Base-by-base conservation (phyloP, 768 basidiomycete genomes). In the Mycena pura region DNA sequence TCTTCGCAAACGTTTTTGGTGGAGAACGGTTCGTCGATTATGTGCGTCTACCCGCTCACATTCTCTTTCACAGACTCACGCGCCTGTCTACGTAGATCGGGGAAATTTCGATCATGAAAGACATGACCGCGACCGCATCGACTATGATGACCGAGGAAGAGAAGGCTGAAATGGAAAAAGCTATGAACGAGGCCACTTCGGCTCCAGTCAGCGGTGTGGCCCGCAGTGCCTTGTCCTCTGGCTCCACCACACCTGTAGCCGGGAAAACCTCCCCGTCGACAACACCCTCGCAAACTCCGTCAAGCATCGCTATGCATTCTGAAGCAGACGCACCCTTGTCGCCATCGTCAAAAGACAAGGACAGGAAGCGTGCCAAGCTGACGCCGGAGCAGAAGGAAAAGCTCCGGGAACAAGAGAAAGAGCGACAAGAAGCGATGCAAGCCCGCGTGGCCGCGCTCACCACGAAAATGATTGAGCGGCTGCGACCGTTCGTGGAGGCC, bases 1-100 rank as follows among this genome's bases (percentile, higher is more conserved):
- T 99, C 82, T 99, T 99, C 71, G 91, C 93, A 19, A 90, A 92
- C 69, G 92, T 99, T 15, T 99, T 99, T 72, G 95, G 95, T 51
- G 96, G 97, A 22, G 96, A 96, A 69, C 84, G 91, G 24, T 97
- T 97, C 73, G 77, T 80, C 58, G 93, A 95, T 72, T 95, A 93
- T 70, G 93, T 96, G 74, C 74, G 93, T 82, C 25, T 14, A 31
- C 25, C 48, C 34, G 14, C 27, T 19, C 10, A 45, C 44, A 11
- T 54, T 6, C 34, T 56, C 28, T 15, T 31, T 6, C 46, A 17
- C 28, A 45, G 22, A 32, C 43, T 25, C 38, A 38, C 48, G 22
- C 49, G 19, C 43, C 28, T 19, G 6, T 27, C 27, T 40, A 13
- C 13, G 4, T 48, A 97, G 96, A 96, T 99, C 63, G 96, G 96